phyloP scores from a whole-genome alignment of 805 yeast species.

The Suhomyces sp. region DNA sequence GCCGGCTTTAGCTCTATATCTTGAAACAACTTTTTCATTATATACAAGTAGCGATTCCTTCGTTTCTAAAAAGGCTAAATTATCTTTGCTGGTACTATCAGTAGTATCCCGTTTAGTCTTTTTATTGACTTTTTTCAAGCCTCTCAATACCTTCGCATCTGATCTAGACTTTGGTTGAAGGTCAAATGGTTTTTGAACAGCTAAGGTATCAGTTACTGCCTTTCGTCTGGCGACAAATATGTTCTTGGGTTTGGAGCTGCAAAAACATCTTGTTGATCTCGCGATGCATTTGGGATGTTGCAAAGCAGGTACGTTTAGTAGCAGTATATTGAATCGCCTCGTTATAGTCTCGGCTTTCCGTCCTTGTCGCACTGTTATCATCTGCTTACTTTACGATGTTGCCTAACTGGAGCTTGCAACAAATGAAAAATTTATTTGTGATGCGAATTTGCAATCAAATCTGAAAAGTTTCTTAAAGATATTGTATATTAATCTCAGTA shows the following conservation, averaged over 20 bases:
- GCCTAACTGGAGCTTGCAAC: not conserved
- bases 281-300: not conserved
- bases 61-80: constrained; percentile 24
- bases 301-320: not conserved
- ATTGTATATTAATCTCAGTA: too few species aligned
- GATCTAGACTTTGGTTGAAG: not conserved
- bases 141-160: constrained; percentile 4
- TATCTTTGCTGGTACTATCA: constrained; percentile 27
- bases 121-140: constrained; percentile 10
- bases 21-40: not conserved
- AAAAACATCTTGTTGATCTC: not conserved
- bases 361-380: not conserved
- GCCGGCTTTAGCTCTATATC: not conserved
- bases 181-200: not conserved
- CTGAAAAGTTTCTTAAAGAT: not conserved
- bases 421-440: not conserved
- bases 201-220: not conserved
- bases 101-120: constrained; percentile 31
- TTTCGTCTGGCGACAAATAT: constrained; percentile 2
- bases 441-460: constrained; percentile 1
- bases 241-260: not conserved
- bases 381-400: not conserved
- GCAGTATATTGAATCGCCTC: not conserved
- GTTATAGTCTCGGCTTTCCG: not conserved
- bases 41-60: constrained; percentile 15